Percentiles rank a stretch among this genome's conserved stretches.
phyloP scores from a whole-genome alignment of 768 basidiomycete species.

The Psilocybe azurescens region DNA sequence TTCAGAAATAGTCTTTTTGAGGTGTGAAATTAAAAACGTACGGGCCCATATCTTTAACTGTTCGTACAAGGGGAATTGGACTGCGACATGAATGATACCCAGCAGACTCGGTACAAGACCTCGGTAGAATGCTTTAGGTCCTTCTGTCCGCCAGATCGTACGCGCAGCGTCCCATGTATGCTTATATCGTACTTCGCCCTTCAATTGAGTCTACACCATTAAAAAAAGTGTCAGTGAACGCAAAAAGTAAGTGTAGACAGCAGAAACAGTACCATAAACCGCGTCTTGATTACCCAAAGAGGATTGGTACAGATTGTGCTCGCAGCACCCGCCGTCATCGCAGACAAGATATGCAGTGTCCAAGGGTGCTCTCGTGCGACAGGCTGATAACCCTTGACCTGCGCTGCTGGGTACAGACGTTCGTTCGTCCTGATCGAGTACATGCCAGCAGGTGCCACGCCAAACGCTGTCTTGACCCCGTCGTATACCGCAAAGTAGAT shows the following conservation, averaged over 20 bases:
- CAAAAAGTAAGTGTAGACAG: neutral
- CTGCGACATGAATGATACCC: slow-evolving; percentile 93
- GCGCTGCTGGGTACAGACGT: slow-evolving; percentile 79
- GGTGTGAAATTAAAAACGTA: slow-evolving; percentile 48
- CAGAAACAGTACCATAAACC: slow-evolving; percentile 83
- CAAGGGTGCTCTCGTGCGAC: slow-evolving; percentile 81
- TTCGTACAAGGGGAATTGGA: slow-evolving; percentile 98
- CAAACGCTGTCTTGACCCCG: slow-evolving; percentile 86
- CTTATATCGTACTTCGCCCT: slow-evolving; percentile 77
- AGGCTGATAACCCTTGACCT: slow-evolving; percentile 86
- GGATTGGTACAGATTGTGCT: slow-evolving; percentile 96
- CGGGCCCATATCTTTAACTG: slow-evolving; percentile 86
- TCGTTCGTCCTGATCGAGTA: slow-evolving; percentile 34
- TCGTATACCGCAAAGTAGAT: slow-evolving; percentile 99
- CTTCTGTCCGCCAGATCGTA: slow-evolving; percentile 92
- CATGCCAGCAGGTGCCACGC: slow-evolving; percentile 59
- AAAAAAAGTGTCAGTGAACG: slow-evolving; percentile 7
- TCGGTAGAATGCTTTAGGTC: slow-evolving; percentile 88
- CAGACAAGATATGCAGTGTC: slow-evolving; percentile 90
- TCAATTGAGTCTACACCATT: slow-evolving; percentile 76
- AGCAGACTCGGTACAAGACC: slow-evolving; percentile 92
- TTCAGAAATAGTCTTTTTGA: slow-evolving; percentile 6
- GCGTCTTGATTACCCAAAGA: slow-evolving; percentile 98
- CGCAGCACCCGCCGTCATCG: slow-evolving; percentile 93
- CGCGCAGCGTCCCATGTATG: slow-evolving; percentile 90